Percentiles rank a stretch among this genome's conserved stretches.
Conservation (phyloP, 2,329 filamentous ascomycete species). For the Fusarium camptoceras region DNA sequence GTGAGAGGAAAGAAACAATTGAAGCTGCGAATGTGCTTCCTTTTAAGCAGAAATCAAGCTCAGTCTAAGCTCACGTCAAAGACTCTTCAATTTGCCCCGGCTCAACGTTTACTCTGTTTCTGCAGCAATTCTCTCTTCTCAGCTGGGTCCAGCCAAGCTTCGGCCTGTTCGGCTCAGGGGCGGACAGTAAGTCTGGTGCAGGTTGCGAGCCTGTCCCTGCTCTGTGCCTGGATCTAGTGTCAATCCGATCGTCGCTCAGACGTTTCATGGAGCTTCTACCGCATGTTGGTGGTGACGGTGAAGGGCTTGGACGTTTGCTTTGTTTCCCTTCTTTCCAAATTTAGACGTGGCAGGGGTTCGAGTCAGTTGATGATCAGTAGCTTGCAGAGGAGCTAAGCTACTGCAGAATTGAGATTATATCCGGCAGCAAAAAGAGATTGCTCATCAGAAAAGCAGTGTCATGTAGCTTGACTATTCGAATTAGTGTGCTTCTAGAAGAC, state of each 20-base stretch:
- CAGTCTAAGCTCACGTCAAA: slow-evolving; percentile 1
- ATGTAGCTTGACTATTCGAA: no score
- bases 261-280: slow-evolving; percentile 34
- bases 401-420: slow-evolving; percentile 13
- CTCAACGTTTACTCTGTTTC: not conserved
- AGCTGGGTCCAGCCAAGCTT: slow-evolving; percentile 1
- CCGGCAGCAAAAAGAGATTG: slow-evolving; percentile 8
- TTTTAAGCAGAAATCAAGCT: slow-evolving; percentile 26
- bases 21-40: slow-evolving; percentile 12
- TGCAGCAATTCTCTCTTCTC: not conserved
- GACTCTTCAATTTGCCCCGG: not conserved
- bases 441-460: slow-evolving; percentile 1
- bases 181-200: not conserved
- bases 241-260: slow-evolving; percentile 35
- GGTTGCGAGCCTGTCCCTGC: not conserved
- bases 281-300: slow-evolving; percentile 29
- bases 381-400: slow-evolving; percentile 2
- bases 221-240: slow-evolving; percentile 19
- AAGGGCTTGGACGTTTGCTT: slow-evolving; percentile 25
- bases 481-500: not conserved
- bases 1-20: slow-evolving; percentile 1
- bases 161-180: slow-evolving; percentile 17
- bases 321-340: slow-evolving; percentile 25
- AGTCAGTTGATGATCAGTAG: slow-evolving; percentile 21
- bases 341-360: slow-evolving; percentile 26